Base-by-base conservation (phyloP, 169 alveolate genomes). In the Babesia bovis region DNA sequence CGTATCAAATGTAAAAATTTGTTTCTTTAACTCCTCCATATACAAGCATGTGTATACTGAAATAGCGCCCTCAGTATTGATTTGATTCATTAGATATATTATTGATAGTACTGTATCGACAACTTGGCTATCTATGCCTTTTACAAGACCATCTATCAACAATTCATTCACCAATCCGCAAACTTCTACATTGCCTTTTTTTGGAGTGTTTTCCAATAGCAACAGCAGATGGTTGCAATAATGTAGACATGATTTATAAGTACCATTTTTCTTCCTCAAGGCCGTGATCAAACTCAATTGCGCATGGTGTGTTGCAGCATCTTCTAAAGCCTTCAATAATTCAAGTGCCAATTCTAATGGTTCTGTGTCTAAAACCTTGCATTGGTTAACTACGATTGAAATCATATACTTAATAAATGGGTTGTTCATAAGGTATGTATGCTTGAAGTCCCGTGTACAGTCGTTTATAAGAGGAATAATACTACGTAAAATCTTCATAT, bases 1-100 rank as follows among this genome's bases (percentile, higher is more conserved):
- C 10, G 72, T 33, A 12, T 55, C 77, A 52, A 78, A 42, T 21
- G 40, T 25, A 59, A 51, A 68, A 1, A 78, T 45, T 19, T 60
- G 5, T 33, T 42, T 25, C n/a, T 47, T 76, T 10, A 76, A 41
- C 41, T 76, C 67, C 1, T 30, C 12, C 23, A 76, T 49, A 30
- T 65, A 76, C 6, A 35, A 7, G 5, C 35, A 30, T 10, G 63
- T 28, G n/a, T 51, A 35, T 5, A 55, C 78, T 1, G 17, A 26
- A 26, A 63, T 44, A 13, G 25, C 23, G 17, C 49, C 58, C 2
- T 63, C 73, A 3, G 73, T 58, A 41, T 4, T 30, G 13, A 28
- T 52, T 21, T 63, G 61, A 17, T n/a, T 47, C 73, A 63, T 10
- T 23, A 63, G 12, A 30, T 42, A 25, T 15, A 63, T 47, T 33